Conservation (phyloP, 805 yeast species). For the Candida schatavii region DNA sequence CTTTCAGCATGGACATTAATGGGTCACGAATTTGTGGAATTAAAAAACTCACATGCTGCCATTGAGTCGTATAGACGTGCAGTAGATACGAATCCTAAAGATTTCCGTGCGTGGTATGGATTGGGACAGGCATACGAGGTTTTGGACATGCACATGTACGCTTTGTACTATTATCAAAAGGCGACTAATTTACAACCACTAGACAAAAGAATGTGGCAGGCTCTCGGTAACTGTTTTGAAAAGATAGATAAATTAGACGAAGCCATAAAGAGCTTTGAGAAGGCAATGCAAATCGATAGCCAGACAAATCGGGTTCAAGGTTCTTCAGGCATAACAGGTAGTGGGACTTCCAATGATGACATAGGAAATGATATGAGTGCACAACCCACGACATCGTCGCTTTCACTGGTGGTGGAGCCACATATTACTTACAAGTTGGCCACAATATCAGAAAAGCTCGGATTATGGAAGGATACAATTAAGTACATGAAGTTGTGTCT, state of each 20-base stretch:
- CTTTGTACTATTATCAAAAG: slow-evolving; percentile 86
- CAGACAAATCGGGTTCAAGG: slow-evolving; percentile 15
- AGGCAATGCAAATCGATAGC: slow-evolving; percentile 62
- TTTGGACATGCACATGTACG: slow-evolving; percentile 89
- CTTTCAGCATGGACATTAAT: slow-evolving; percentile 94
- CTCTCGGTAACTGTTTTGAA: slow-evolving; percentile 85
- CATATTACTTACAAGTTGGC: slow-evolving; percentile 68
- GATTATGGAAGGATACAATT: slow-evolving; percentile 52
- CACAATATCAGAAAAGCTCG: slow-evolving; percentile 54
- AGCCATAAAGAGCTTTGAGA: slow-evolving; percentile 75
- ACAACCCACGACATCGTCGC: neutral
- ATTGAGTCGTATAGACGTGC: slow-evolving; percentile 93
- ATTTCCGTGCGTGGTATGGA: slow-evolving; percentile 97
- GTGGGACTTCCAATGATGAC: slow-evolving; percentile 8
- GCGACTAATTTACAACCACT: slow-evolving; percentile 86
- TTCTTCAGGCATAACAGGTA: slow-evolving; percentile 12
- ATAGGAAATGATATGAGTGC: slow-evolving; percentile 6
- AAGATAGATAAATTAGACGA: slow-evolving; percentile 68
- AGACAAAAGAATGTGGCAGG: slow-evolving; percentile 96
- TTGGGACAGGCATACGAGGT: slow-evolving; percentile 98
- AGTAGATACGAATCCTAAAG: slow-evolving; percentile 82
- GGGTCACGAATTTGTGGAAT: slow-evolving; percentile 98
- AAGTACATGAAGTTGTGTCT: slow-evolving; percentile 65
- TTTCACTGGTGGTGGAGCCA: slow-evolving; percentile 31
- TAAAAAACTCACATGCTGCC: slow-evolving; percentile 96